These are phyloP conservation scores for Colletotrichum tanaceti DNA, from an alignment of 2,329 filamentous ascomycete species.

Conservation along the genomic window DNA sequence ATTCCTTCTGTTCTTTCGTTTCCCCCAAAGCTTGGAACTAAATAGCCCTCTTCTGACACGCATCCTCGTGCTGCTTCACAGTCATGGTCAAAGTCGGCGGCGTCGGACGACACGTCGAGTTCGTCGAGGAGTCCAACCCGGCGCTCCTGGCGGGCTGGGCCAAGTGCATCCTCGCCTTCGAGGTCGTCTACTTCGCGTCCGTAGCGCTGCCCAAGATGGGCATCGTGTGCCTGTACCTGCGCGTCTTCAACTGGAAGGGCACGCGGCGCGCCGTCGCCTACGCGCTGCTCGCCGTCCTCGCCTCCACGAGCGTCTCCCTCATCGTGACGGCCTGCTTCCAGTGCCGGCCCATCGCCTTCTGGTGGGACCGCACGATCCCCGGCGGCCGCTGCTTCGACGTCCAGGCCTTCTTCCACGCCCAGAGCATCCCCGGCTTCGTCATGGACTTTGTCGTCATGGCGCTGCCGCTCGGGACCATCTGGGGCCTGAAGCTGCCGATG, in stretches of 20 bases:
- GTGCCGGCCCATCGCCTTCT: constrained; percentile 51
- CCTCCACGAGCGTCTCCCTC: constrained; percentile 43
- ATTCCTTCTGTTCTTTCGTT: no score
- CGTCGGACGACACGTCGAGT: constrained; percentile 44
- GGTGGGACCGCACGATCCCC: constrained; percentile 47
- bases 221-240: constrained; percentile 48
- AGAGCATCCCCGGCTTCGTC: constrained; percentile 42
- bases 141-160: constrained; percentile 42
- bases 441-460: constrained; percentile 46
- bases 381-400: constrained; percentile 50
- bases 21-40: no score
- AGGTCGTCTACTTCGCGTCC: constrained; percentile 47
- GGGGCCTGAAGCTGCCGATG: constrained; percentile 44
- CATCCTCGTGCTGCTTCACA: background rate
- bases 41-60: background rate
- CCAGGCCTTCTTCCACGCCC: constrained; percentile 45
- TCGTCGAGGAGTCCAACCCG: constrained; percentile 40
- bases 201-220: constrained; percentile 47
- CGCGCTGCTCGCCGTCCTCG: constrained; percentile 42
- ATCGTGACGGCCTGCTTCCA: constrained; percentile 48
- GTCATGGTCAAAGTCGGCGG: constrained; percentile 45
- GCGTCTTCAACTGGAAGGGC: constrained; percentile 46
- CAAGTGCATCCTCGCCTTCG: constrained; percentile 45
- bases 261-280: constrained; percentile 41
- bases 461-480: constrained; percentile 46